phyloP scores from a whole-genome alignment of 2,329 filamentous ascomycete genomes.

The Escovopsis sp. region DNA sequence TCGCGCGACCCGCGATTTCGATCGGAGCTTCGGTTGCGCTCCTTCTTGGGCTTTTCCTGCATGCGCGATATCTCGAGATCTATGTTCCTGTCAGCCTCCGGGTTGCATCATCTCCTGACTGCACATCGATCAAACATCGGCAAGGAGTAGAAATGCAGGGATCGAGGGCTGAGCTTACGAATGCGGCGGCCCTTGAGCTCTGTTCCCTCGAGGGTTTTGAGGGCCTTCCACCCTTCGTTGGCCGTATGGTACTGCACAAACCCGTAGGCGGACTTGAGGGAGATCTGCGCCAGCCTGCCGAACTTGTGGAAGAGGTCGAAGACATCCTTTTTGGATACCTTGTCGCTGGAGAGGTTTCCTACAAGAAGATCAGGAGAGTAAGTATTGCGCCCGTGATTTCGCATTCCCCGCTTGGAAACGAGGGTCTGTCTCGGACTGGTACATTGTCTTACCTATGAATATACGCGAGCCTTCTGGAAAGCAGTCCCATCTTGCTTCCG shows the following conservation, averaged over 20 bases:
- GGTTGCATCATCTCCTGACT: no score
- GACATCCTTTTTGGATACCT: slow-evolving; percentile 84
- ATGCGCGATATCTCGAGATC: slow-evolving; percentile 83
- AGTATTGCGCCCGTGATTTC: slow-evolving; percentile 1
- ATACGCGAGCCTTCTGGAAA: slow-evolving; percentile 65
- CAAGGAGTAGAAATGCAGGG: background rate
- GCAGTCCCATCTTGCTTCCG: slow-evolving; percentile 66
- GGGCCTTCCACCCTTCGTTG: slow-evolving; percentile 57
- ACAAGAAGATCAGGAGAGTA: slow-evolving; percentile 16
- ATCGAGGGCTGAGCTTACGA: slow-evolving; percentile 42
- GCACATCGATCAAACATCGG: background rate
- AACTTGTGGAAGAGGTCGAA: slow-evolving; percentile 81
- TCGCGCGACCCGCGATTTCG: slow-evolving; percentile 34
- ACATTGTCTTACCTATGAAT: slow-evolving; percentile 51
- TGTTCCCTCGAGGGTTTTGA: slow-evolving; percentile 64
- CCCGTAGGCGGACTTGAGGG: slow-evolving; percentile 90
- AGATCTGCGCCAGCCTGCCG: slow-evolving; percentile 83
- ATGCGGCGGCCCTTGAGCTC: slow-evolving; percentile 83
- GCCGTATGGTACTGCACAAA: slow-evolving; percentile 86
- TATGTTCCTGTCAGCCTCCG: slow-evolving; percentile 24
- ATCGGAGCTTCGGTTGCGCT: slow-evolving; percentile 45
- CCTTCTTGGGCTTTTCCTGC: slow-evolving; percentile 58
- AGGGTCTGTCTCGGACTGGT: slow-evolving; percentile 15
- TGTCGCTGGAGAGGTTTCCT: slow-evolving; percentile 87
- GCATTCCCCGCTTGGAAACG: slow-evolving; percentile 8